Evolutionary conservation across 176 grass and related monocot genomes (phyloP).

Genomic region (Bonia amplexicaulis): DNA sequence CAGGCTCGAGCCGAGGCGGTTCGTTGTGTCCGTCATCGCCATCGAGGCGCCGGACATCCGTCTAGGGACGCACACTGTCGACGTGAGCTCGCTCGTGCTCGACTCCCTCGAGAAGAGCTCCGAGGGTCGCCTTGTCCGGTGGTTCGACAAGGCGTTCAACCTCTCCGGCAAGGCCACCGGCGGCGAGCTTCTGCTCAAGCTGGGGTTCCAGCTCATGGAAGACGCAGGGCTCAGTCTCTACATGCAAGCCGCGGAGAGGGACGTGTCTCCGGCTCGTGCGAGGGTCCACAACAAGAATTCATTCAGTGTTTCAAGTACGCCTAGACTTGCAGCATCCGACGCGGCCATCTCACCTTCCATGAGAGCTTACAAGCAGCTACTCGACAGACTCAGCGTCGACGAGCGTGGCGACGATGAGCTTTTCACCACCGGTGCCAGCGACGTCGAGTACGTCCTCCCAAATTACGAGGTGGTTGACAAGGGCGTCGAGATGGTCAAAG

Average conservation of each 20-base stretch:
- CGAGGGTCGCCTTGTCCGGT: constrained; percentile 51
- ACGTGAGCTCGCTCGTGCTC: constrained; percentile 69
- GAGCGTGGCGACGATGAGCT: constrained; percentile 24
- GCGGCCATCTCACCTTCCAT: constrained; percentile 43
- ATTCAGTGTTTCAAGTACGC: constrained; percentile 40
- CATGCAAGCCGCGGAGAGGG: constrained; percentile 16
- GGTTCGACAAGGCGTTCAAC: constrained; percentile 47
- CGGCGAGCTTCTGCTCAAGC: constrained; percentile 54
- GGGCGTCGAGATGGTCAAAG: constrained; percentile 77
- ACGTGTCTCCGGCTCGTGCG: constrained; percentile 18
- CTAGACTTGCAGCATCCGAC: constrained; percentile 27
- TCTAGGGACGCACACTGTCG: constrained; percentile 50
- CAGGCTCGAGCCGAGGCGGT: constrained; percentile 55
- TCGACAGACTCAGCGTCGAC: constrained; percentile 26
- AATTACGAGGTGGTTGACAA: constrained; percentile 82
- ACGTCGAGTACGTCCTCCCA: constrained; percentile 30
- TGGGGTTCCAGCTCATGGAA: constrained; percentile 88
- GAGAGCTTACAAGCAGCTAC: constrained; percentile 38
- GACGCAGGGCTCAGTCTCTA: constrained; percentile 52
- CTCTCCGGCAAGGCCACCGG: constrained; percentile 69
- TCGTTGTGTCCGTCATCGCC: constrained; percentile 52
- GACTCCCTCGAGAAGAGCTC: constrained; percentile 59
- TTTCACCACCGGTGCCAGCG: not conserved
- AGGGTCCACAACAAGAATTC: constrained; percentile 58
- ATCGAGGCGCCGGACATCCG: constrained; percentile 40